These are phyloP conservation scores for Podospora fimiseda DNA, from an alignment of 495 filamentous ascomycete species.

Conservation along the genomic window DNA sequence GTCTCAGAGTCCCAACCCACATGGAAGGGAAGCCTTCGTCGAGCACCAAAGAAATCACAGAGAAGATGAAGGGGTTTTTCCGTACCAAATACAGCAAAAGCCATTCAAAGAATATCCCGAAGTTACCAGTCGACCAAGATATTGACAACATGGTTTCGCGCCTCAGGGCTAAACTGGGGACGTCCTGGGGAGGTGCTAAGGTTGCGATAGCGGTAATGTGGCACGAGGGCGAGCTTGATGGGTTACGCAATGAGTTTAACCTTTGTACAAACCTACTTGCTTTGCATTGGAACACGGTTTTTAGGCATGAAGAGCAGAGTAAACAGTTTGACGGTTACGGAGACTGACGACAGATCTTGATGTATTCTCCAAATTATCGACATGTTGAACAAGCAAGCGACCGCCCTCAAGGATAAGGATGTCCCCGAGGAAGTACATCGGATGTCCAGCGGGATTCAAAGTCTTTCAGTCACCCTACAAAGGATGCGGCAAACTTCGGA, in stretches of 20 bases:
- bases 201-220: background rate
- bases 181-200: background rate
- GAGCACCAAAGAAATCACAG: background rate
- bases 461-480: background rate
- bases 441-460: background rate
- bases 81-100: background rate
- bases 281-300: background rate
- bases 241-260: background rate
- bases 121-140: too few relatives aligned
- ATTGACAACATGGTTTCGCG: background rate
- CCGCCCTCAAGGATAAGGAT: background rate
- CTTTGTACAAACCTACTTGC: background rate
- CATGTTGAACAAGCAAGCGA: background rate
- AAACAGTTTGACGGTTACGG: too few relatives aligned
- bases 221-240: background rate
- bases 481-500: background rate
- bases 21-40: background rate
- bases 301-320: too few relatives aligned
- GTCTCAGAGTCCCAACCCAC: background rate
- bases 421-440: background rate
- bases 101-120: background rate
- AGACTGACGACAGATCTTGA: too few relatives aligned
- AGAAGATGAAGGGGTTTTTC: background rate
- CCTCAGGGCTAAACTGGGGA: background rate
- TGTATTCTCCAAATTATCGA: background rate